Conservation (phyloP, 2,329 filamentous ascomycete species). For the Ilyonectria mors-panacis region DNA sequence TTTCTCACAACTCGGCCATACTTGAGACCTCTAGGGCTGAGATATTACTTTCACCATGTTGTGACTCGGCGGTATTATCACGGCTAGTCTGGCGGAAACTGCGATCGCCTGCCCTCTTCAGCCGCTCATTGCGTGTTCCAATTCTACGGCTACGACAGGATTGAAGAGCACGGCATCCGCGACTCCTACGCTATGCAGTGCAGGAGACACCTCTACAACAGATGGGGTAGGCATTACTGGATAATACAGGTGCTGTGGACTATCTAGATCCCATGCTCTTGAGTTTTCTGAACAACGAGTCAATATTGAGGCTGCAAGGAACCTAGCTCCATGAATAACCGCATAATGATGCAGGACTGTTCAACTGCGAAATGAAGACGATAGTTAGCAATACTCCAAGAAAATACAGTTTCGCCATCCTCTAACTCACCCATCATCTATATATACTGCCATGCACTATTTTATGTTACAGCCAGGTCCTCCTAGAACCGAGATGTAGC, state of each 20-base stretch:
- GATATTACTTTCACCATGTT: background rate
- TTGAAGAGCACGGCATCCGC: background rate
- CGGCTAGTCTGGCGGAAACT: background rate
- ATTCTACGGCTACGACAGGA: background rate
- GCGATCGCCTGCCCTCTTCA: background rate
- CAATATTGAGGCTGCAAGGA: no score
- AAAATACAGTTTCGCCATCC: no score
- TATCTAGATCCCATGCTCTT: slow-evolving; percentile 19
- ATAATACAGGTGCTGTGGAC: background rate
- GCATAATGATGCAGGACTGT: no score
- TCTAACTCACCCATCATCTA: no score
- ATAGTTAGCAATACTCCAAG: no score
- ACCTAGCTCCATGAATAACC: no score
- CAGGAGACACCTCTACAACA: slow-evolving; percentile 9
- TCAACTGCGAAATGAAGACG: no score
- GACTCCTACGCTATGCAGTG: background rate
- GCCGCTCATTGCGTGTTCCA: background rate
- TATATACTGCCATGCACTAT: no score
- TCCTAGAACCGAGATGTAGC: no score
- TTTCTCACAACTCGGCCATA: background rate
- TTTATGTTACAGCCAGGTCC: no score
- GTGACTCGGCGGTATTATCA: background rate
- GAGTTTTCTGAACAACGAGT: slow-evolving; percentile 13
- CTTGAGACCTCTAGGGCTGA: background rate
- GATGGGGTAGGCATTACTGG: slow-evolving; percentile 15